These are phyloP conservation scores for Ascochyta lentis DNA, from an alignment of 2,329 filamentous ascomycete genomes.

Conservation along the genomic window DNA sequence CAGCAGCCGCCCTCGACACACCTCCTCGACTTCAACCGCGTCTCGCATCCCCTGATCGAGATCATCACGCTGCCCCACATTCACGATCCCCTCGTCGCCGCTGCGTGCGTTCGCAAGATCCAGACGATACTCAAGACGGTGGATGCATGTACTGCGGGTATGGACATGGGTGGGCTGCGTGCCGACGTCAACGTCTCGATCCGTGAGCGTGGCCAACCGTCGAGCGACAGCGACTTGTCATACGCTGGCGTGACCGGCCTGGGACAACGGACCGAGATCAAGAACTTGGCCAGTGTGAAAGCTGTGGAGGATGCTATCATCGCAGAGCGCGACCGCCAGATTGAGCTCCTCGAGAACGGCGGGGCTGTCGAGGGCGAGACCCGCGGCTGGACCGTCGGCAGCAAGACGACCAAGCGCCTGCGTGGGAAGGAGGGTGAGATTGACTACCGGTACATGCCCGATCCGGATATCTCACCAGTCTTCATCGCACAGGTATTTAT, in stretches of 20 bases:
- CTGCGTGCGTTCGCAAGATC: constrained; percentile 86
- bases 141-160: constrained; percentile 85
- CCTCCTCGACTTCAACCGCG: constrained; percentile 92
- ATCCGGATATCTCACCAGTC: constrained; percentile 85
- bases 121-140: constrained; percentile 80
- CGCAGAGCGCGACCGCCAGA: constrained; percentile 89
- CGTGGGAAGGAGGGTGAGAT: constrained; percentile 96
- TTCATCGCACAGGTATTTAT: constrained; percentile 65
- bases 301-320: constrained; percentile 94
- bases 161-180: constrained; percentile 89
- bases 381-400: constrained; percentile 87
- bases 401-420: constrained; percentile 78
- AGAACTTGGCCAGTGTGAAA: constrained; percentile 94
- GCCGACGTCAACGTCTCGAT: constrained; percentile 97
- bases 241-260: constrained; percentile 68
- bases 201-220: constrained; percentile 55
- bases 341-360: constrained; percentile 76
- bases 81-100: constrained; percentile 84
- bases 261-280: constrained; percentile 93
- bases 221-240: constrained; percentile 46
- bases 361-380: constrained; percentile 84
- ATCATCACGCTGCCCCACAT: constrained; percentile 93
- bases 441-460: constrained; percentile 98
- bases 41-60: constrained; percentile 88
- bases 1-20: constrained; percentile 75